Conservation (phyloP, 225 moss, liverwort and hornwort genomes). For the Sphagnum contortum region DNA sequence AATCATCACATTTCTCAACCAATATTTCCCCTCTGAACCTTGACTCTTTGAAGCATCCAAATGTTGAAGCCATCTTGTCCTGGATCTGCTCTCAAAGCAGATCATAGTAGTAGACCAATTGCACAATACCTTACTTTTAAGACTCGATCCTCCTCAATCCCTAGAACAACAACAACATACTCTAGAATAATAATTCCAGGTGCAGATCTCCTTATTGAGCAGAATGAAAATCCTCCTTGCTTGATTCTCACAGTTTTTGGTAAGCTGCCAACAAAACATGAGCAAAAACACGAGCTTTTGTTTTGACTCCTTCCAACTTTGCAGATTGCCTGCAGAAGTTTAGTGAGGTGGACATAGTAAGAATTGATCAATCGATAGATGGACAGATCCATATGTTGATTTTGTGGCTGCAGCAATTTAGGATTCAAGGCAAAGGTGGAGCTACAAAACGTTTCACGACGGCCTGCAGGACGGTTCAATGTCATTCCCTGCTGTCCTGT, state of each 20-base stretch:
- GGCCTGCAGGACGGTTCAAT: conserved; percentile 75
- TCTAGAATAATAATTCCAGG: no score
- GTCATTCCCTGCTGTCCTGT: conserved; percentile 43
- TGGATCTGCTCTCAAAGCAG: background rate
- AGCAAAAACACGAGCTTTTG: background rate
- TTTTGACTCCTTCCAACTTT: background rate
- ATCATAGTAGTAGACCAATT: no score
- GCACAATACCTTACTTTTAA: no score
- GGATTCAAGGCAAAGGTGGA: conserved; percentile 31
- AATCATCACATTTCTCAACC: no score
- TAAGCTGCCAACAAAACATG: background rate
- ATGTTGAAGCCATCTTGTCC: no score
- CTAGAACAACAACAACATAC: no score
- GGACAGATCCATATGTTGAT: conserved; percentile 12
- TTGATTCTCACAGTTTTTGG: background rate
- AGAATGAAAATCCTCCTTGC: no score
- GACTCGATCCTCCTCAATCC: no score
- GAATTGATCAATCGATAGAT: background rate
- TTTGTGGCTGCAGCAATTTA: conserved; percentile 32
- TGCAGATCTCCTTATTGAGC: no score
- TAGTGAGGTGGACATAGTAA: background rate
- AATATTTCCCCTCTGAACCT: conserved; percentile 1
- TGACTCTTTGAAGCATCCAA: background rate
- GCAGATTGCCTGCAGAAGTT: background rate
- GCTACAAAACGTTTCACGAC: conserved; percentile 52